These are phyloP conservation scores for Candida takata DNA, from an alignment of 805 yeast genomes.

Conservation along the genomic window DNA sequence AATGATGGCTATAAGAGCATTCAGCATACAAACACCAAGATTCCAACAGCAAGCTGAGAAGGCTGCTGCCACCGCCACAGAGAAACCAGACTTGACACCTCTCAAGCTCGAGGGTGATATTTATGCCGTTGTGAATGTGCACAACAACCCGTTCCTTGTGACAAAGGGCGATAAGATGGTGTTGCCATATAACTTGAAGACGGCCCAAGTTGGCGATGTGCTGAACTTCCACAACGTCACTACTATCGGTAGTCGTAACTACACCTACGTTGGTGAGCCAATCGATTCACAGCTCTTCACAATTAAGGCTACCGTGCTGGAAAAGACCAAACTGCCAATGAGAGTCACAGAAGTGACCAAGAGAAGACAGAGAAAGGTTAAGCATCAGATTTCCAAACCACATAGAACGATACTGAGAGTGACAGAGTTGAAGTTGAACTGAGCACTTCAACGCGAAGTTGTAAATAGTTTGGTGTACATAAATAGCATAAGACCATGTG, in stretches of 20 bases:
- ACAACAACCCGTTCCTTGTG: slow-evolving; percentile 79
- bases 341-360: slow-evolving; percentile 67
- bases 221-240: slow-evolving; percentile 67
- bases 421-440: slow-evolving; percentile 55
- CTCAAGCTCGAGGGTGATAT: slow-evolving; percentile 61
- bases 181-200: slow-evolving; percentile 70
- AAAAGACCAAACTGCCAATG: slow-evolving; percentile 76
- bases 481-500: too few relatives aligned
- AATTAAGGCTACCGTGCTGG: slow-evolving; percentile 74
- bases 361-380: slow-evolving; percentile 70
- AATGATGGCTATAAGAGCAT: slow-evolving; percentile 4
- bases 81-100: slow-evolving; percentile 40
- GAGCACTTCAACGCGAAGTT: neutral
- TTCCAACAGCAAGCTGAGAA: slow-evolving; percentile 3
- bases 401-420: slow-evolving; percentile 73
- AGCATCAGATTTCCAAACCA: slow-evolving; percentile 61
- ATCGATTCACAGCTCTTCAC: slow-evolving; percentile 47
- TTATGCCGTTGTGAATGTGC: slow-evolving; percentile 78
- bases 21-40: slow-evolving; percentile 7
- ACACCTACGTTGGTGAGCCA: slow-evolving; percentile 53
- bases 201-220: slow-evolving; percentile 79
- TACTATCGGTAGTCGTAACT: slow-evolving; percentile 80
- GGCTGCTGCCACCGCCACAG: neutral
- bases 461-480: too few relatives aligned
- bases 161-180: slow-evolving; percentile 84